Conservation (phyloP, 192 early-diverging fungal genomes). For the Geosiphon pyriformis region DNA sequence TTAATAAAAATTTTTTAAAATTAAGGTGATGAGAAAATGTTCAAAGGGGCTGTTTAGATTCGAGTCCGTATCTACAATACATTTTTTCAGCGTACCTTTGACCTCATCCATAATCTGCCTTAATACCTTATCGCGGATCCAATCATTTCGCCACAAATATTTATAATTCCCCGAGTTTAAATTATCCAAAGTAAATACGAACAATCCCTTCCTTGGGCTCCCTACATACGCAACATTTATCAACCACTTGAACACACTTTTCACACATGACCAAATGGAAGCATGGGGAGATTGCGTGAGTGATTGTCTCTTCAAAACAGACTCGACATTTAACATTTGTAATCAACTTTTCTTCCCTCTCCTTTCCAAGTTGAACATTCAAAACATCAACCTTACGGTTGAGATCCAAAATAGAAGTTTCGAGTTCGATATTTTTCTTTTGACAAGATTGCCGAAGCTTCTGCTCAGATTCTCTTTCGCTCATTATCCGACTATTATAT, state of each 20-base stretch:
- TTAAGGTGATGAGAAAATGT: too few relatives aligned
- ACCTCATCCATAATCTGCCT: too few relatives aligned
- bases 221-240: constrained; percentile 5
- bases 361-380: background rate
- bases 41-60: too few relatives aligned
- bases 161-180: background rate
- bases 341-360: constrained; percentile 2
- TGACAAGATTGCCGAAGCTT: background rate
- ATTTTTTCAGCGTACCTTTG: too few relatives aligned
- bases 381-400: background rate
- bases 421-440: background rate
- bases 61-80: too few relatives aligned
- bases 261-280: constrained; percentile 39
- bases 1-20: too few relatives aligned
- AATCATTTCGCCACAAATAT: too few relatives aligned
- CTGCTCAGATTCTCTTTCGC: background rate
- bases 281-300: constrained; percentile 35
- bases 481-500: background rate
- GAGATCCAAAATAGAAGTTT: background rate
- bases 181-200: constrained; percentile 2
- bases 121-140: too few relatives aligned
- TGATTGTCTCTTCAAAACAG: constrained; percentile 32
- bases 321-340: constrained; percentile 34
- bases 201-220: background rate
- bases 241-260: constrained; percentile 21